Conservation (phyloP, 805 yeast genomes). For the Debaryomyces tyrocola region DNA sequence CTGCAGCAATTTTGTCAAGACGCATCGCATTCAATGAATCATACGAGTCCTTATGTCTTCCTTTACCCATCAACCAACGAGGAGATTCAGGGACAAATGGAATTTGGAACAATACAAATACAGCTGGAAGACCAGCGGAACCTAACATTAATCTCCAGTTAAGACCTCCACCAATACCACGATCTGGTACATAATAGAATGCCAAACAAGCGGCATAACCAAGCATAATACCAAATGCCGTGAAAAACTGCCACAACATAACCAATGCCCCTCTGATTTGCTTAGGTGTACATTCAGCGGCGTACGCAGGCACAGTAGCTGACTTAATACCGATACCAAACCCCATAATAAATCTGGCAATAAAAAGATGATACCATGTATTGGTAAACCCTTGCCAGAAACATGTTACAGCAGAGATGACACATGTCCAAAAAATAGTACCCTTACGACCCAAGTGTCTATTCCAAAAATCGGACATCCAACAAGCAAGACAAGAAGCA, state of each 20-base stretch:
- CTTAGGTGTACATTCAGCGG: constrained; percentile 63
- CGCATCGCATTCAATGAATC: constrained; percentile 50
- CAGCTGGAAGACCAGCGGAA: constrained; percentile 57
- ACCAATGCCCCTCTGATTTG: constrained; percentile 62
- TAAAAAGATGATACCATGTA: constrained; percentile 59
- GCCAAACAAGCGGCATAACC: constrained; percentile 63
- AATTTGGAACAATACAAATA: constrained; percentile 50
- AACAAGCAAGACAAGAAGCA: constrained; percentile 57
- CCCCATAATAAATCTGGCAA: constrained; percentile 57
- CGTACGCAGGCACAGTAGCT: constrained; percentile 66
- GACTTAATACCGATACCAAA: constrained; percentile 68
- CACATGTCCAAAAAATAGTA: constrained; percentile 59
- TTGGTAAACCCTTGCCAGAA: constrained; percentile 69
- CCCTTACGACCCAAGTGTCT: constrained; percentile 57
- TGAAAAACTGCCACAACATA: constrained; percentile 73
- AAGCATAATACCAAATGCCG: constrained; percentile 70
- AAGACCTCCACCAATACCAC: constrained; percentile 43
- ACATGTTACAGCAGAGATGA: constrained; percentile 58
- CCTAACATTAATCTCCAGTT: constrained; percentile 71
- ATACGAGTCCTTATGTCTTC: constrained; percentile 50
- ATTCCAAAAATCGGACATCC: constrained; percentile 58
- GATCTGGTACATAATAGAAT: constrained; percentile 51
- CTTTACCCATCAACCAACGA: constrained; percentile 62
- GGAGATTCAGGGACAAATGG: constrained; percentile 69
- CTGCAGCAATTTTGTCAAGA: constrained; percentile 51